Evolutionary conservation across 345 rosid species (phyloP), one percentile per base, ranked within the genome.

Genomic region (Stellera chamaejasme): DNA sequence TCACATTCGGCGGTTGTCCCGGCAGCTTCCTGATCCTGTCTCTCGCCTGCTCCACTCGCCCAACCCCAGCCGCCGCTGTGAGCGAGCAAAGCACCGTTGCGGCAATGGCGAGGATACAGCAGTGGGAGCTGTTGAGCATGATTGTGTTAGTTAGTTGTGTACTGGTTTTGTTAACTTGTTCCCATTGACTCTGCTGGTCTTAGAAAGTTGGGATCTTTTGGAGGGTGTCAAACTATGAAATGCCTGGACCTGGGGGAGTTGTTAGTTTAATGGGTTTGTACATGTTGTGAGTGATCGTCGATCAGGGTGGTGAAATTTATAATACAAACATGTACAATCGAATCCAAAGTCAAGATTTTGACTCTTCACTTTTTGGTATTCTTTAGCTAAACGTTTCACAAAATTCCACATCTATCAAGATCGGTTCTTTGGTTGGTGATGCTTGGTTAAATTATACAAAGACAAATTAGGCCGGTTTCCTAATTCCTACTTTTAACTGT

Each of bases 21-120:
- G 95, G 90, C 44, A 91, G 69, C 60, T 59, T 62, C 36, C 41
- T 27, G 63, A 91, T 82, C 75, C 71, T 77, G 56, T 88, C 98
- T 26, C 50, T 69, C 63, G 63, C 72, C 51, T 79, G 85, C 59
- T 75, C 70, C 43, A 62, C 51, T 10, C 57, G 53, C 4, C 58
- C 54, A 11, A 49, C 55, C 39, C 7, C 39, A 1, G 11, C 43
- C 42, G 61, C 48, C 13, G 8, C 42, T 11, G 48, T 15, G 28
- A 42, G 41, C 13, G 63, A 52, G 39, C 39, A 32, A 55, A 53
- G 55, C 27, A 44, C 43, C 2, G 55, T 25, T 48, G 54, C 32
- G 48, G 53, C 42, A 28, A 66, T 2, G 43, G 10, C 13, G 23
- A 52, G 13, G 1, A 55, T 27, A 5, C 58, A 42, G 50, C 14